phyloP scores from a whole-genome alignment of 2,329 filamentous ascomycete species.

The Byssochlamys sp. region DNA sequence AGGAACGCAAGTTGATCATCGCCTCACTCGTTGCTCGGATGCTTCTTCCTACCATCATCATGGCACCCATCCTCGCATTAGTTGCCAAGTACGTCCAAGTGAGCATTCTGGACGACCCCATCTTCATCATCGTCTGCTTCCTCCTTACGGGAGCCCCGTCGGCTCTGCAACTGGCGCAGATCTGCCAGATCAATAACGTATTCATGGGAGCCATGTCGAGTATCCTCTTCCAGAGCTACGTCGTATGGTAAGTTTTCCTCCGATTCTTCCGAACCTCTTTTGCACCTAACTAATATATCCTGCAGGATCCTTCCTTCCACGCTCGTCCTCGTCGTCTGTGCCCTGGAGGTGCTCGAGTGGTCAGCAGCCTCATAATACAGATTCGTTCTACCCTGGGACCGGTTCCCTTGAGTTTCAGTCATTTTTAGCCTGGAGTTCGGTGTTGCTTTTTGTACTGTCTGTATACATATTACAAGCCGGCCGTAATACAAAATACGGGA shows the following conservation, averaged over 20 bases:
- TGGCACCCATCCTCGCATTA: slow-evolving; percentile 80
- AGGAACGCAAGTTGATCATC: slow-evolving; percentile 68
- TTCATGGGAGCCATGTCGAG: slow-evolving; percentile 91
- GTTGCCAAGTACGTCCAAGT: slow-evolving; percentile 83
- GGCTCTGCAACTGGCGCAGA: slow-evolving; percentile 88
- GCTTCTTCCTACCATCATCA: slow-evolving; percentile 80
- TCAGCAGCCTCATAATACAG: slow-evolving; percentile 34
- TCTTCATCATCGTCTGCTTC: slow-evolving; percentile 97
- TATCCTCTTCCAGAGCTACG: slow-evolving; percentile 90
- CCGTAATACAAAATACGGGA: neutral
- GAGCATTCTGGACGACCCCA: slow-evolving; percentile 91
- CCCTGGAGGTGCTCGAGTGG: slow-evolving; percentile 88
- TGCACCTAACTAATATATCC: slow-evolving; percentile 7
- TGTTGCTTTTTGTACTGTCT: neutral
- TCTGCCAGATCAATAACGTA: slow-evolving; percentile 95
- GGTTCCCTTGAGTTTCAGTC: neutral
- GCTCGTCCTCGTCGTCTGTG: slow-evolving; percentile 77
- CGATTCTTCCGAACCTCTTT: neutral
- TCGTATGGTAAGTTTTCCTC: slow-evolving; percentile 63
- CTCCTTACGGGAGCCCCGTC: slow-evolving; percentile 87
- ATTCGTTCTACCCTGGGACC: neutral
- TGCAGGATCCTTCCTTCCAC: slow-evolving; percentile 84
- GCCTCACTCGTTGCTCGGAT: slow-evolving; percentile 82
- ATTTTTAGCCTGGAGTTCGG: neutral
- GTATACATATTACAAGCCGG: neutral